Evolutionary conservation across 129 eudicot genomes (phyloP), one percentile per base, ranked within the genome.

Genomic region (Ambrosia trifida): DNA sequence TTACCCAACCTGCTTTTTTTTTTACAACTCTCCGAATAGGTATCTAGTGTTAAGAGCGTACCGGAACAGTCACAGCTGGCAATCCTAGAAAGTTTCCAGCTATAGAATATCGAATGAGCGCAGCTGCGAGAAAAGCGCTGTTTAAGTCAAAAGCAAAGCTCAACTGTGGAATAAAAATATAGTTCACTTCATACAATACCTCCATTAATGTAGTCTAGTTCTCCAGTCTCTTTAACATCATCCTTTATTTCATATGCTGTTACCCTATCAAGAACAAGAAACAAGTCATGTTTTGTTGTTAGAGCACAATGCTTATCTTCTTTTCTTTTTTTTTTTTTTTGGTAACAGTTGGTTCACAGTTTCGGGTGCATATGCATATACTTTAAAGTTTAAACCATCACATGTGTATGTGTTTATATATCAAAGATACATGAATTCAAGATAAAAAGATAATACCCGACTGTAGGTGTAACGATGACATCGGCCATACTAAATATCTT

Each of bases 41-140:
- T 38, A 38, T 38, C 43, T 38, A 38, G 43, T 38, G 11, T 4
- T 40, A 40, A 40, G 1, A 40, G 44, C 9, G 11, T 82, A 95
- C 99, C 51, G 99, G 99, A 58, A 95, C 78, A 79, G 99, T 87
- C n/a, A 95, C 87, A 24, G 99, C 99, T 16, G 99, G 97, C 81
- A 95, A 69, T 75, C 99, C 99, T 58, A 95, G 73, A 78, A 95
- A 95, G 63, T 95, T 95, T 52, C 97, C 99, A 35, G 99, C 89
- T 72, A 95, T 95, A 67, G 79, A 85, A 77, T 88, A 95, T 40
- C 97, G 85, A 30, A 90, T 89, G 13, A 95, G 83, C 70, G 97
- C 91, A 79, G 96, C 97, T 95, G 85, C 44, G 54, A 72, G 52
- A 71, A 46, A 58, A 59, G 30, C 10, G 24, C 32, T 13, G 8